Conservation (phyloP, 2,329 filamentous ascomycete genomes). For the Alternaria dauci region DNA sequence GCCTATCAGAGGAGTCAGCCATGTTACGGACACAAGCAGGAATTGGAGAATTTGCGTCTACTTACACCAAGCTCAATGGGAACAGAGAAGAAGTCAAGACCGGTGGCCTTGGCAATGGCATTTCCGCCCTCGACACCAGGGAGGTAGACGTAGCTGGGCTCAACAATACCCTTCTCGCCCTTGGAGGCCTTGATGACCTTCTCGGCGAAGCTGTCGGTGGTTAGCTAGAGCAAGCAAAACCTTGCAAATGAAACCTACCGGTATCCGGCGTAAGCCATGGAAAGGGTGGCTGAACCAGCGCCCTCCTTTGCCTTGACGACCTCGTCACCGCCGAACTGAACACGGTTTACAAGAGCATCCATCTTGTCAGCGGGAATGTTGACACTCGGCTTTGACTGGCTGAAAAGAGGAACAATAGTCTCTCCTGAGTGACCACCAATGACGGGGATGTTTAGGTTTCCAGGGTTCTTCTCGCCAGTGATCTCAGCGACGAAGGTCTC, state of each 20-base stretch:
- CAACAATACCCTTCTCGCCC: constrained; percentile 91
- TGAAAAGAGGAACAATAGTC: constrained; percentile 98
- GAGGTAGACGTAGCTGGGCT: constrained; percentile 96
- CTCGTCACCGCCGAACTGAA: constrained; percentile 98
- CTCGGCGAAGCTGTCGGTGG: constrained; percentile 75
- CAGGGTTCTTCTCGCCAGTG: constrained; percentile 80
- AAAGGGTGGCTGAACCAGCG: constrained; percentile 87
- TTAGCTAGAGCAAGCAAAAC: not conserved
- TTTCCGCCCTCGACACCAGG: constrained; percentile 88
- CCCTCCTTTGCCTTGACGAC: constrained; percentile 96
- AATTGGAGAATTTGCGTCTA: constrained; percentile 27
- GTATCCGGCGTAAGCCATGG: constrained; percentile 96
- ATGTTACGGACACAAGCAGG: not conserved
- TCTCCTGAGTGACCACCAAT: constrained; percentile 97
- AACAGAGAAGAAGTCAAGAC: constrained; percentile 92
- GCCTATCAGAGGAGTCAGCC: constrained; percentile 61
- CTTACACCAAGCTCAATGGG: constrained; percentile 94
- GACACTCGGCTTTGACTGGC: constrained; percentile 81
- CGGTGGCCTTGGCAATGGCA: constrained; percentile 82
- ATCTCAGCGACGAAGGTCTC: constrained; percentile 95
- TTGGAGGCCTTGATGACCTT: constrained; percentile 87
- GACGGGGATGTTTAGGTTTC: constrained; percentile 86
- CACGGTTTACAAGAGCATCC: constrained; percentile 87
- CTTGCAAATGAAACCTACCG: constrained; percentile 39
- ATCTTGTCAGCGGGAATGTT: constrained; percentile 89